phyloP scores from a whole-genome alignment of 2,329 filamentous ascomycete species.

The Reticulascus tulasneorum region DNA sequence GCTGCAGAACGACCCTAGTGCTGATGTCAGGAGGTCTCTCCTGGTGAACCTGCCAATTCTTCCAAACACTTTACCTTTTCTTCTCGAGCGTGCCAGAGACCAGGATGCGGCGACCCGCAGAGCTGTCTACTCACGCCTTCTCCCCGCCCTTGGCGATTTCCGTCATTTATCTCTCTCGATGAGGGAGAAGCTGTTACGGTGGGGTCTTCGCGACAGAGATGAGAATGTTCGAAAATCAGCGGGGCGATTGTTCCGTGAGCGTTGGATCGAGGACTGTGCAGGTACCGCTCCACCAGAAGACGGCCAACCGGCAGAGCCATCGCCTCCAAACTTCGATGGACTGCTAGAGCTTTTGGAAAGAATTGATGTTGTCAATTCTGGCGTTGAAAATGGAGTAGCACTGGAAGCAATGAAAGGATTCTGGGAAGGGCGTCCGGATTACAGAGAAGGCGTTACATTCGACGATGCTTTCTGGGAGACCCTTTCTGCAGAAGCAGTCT shows the following conservation, averaged over 20 bases:
- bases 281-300: slow-evolving; percentile 59
- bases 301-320: slow-evolving; percentile 50
- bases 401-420: slow-evolving; percentile 94
- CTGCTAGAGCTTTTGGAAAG: slow-evolving; percentile 87
- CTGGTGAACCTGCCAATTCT: slow-evolving; percentile 87
- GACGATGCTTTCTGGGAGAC: slow-evolving; percentile 77
- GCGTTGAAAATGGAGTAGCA: slow-evolving; percentile 83
- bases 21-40: slow-evolving; percentile 84
- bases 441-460: slow-evolving; percentile 68
- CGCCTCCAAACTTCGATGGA: slow-evolving; percentile 71
- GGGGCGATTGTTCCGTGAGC: slow-evolving; percentile 82
- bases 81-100: slow-evolving; percentile 88
- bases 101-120: slow-evolving; percentile 79
- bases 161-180: slow-evolving; percentile 88
- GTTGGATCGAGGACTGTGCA: slow-evolving; percentile 97
- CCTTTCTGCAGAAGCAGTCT: slow-evolving; percentile 78
- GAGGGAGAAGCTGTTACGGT: slow-evolving; percentile 90
- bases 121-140: slow-evolving; percentile 78
- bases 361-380: slow-evolving; percentile 88
- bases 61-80: slow-evolving; percentile 75
- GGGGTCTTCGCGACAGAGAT: slow-evolving; percentile 91
- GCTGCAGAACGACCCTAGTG: slow-evolving; percentile 88
- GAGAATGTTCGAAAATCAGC: slow-evolving; percentile 92
- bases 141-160: slow-evolving; percentile 91
- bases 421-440: slow-evolving; percentile 88